These are phyloP conservation scores for Coniochaeta ligniaria DNA, from an alignment of 2,329 filamentous ascomycete genomes.

Conservation along the genomic window DNA sequence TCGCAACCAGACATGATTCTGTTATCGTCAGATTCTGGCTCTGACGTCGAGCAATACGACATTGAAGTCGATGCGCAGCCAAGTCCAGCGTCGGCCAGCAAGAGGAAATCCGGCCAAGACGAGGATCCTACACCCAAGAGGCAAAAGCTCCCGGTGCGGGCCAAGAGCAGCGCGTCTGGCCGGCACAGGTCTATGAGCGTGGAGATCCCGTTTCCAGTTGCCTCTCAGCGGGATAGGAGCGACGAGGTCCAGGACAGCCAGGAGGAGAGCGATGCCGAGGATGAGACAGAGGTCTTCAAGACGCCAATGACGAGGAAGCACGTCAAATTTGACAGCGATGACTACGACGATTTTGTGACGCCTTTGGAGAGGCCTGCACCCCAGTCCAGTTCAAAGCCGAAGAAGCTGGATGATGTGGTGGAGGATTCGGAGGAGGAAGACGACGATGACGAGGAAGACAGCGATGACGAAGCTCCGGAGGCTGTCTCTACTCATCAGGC, in stretches of 20 bases:
- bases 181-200: conserved; percentile 14
- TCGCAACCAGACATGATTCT: conserved; percentile 10
- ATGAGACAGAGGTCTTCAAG: conserved; percentile 12
- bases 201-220: conserved; percentile 13
- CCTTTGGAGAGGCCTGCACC: conserved; percentile 17
- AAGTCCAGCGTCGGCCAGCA: neutral
- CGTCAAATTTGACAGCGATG: conserved; percentile 22
- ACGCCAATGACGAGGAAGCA: conserved; percentile 16
- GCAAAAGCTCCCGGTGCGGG: conserved; percentile 12
- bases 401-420: neutral
- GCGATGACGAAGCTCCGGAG: conserved; percentile 49
- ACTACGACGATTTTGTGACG: conserved; percentile 21
- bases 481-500: conserved; percentile 47
- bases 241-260: conserved; percentile 6
- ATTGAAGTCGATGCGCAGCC: neutral
- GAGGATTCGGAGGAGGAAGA: conserved; percentile 12
- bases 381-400: neutral
- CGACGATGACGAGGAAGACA: conserved; percentile 30
- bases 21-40: conserved; percentile 12
- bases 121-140: conserved; percentile 2
- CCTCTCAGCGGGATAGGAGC: conserved; percentile 5
- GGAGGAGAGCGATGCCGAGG: conserved; percentile 8
- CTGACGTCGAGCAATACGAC: conserved; percentile 4
- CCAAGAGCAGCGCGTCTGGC: conserved; percentile 9
- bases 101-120: conserved; percentile 1